Conservation (phyloP, 371 early-diverging fungal species). For the Syncephalis fuscata region DNA sequence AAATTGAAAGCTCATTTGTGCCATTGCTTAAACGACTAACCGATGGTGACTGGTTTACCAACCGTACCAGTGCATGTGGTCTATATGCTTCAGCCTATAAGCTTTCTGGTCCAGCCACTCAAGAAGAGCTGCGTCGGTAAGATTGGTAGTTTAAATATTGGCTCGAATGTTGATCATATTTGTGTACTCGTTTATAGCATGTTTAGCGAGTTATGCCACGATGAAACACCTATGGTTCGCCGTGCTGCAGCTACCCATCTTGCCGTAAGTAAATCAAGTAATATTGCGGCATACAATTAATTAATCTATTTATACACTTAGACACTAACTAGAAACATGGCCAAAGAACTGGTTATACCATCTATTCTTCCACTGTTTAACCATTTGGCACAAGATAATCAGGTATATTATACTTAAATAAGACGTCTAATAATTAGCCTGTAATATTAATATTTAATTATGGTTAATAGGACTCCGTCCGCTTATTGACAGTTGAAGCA, state of each 20-base stretch:
- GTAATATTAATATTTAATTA: too few species aligned
- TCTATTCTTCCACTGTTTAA: conserved; percentile 70
- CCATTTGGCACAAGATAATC: conserved; percentile 66
- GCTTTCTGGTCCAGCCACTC: conserved; percentile 43
- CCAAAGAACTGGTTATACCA: conserved; percentile 50
- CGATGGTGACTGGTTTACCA: conserved; percentile 95
- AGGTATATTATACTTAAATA: conserved; percentile 25
- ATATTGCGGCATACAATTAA: not conserved
- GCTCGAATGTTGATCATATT: not conserved
- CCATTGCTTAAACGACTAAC: conserved; percentile 83
- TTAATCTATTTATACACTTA: conserved; percentile 5
- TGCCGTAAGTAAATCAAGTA: conserved; percentile 26
- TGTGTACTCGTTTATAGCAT: conserved; percentile 14
- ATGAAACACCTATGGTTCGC: conserved; percentile 97
- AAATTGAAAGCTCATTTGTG: conserved; percentile 74
- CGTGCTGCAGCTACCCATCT: conserved; percentile 87
- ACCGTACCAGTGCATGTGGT: conserved; percentile 83
- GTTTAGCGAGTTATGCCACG: conserved; percentile 63
- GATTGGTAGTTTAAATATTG: not conserved
- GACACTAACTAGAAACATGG: conserved; percentile 43
- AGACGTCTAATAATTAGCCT: too few species aligned
- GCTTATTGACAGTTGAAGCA: conserved; percentile 83
- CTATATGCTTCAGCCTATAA: conserved; percentile 73
- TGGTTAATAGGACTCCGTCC: conserved; percentile 73
- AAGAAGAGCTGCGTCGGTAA: conserved; percentile 72